These are phyloP conservation scores for Fusarium pseudograminearum DNA, from an alignment of 2,329 filamentous ascomycete genomes.

Conservation along the genomic window DNA sequence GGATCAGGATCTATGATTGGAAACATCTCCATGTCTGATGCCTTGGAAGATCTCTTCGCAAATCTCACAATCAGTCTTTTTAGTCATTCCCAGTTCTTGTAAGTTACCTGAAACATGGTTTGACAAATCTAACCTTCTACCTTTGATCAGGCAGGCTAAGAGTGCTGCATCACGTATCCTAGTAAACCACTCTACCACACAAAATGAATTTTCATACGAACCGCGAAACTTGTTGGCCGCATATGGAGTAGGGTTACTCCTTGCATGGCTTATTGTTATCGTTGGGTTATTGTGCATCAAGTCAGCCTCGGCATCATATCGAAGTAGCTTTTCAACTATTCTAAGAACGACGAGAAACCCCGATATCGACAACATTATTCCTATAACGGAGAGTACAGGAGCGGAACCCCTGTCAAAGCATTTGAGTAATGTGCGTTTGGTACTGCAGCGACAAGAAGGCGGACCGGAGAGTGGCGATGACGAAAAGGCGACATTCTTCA, in stretches of 20 bases:
- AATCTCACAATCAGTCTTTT: slow-evolving; percentile 22
- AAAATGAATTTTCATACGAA: slow-evolving; percentile 7
- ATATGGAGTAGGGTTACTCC: background rate
- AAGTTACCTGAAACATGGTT: background rate
- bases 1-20: background rate
- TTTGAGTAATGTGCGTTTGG: background rate
- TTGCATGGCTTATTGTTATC: background rate
- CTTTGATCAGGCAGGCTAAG: background rate
- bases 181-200: background rate
- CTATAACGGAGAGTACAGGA: background rate
- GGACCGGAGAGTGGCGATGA: rapidly evolving
- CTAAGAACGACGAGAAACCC: slow-evolving; percentile 22
- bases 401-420: slow-evolving; percentile 19
- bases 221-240: slow-evolving; percentile 25
- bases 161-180: background rate
- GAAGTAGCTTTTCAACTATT: slow-evolving; percentile 17
- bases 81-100: slow-evolving; percentile 2
- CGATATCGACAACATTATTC: slow-evolving; percentile 3
- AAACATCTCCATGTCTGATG: slow-evolving; percentile 5
- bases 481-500: background rate
- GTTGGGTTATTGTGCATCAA: slow-evolving; percentile 7
- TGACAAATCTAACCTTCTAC: background rate
- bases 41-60: slow-evolving; percentile 5
- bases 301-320: slow-evolving; percentile 3
- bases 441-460: background rate